Evolutionary conservation across 768 basidiomycete species (phyloP), one percentile per base, ranked within the genome.

Genomic region (Harrya chromipes): DNA sequence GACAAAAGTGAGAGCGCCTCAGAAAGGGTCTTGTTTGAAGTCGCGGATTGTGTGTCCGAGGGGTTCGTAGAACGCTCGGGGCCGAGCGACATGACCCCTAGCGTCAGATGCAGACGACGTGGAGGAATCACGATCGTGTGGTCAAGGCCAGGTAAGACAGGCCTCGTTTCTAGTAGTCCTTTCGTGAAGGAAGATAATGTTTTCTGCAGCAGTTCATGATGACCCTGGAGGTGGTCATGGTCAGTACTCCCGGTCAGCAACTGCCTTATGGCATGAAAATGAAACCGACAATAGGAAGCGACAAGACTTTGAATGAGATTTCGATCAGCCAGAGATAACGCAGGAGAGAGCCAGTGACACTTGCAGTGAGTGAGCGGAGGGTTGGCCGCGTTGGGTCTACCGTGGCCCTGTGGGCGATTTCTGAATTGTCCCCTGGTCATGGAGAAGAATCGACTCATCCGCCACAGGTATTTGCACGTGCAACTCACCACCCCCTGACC

Each of bases 31-130:
- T 46, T 63, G 4, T 38, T 38, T 20, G 58, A n/a, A 6, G 35
- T 6, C 2, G 11, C 38, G 17, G 29, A 21, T 17, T 33, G 52
- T 27, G 41, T 43, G 23, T 43, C 52, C 4, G 13, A 36, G 6
- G 12, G 8, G 12, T 16, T 6, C 6, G 17, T 37, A 1, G 49
- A 40, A 21, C n/a, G 9, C 27, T 39, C 42, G 1, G 70, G 58
- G 16, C 62, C 63, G 29, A 89, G 80, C 0, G 77, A 68, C 83
- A 90, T 85, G 1, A 88, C 85, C 1, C 87, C 87, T 2, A 90
- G 68, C 0, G 87, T 90, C 49, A 90, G 66, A 64, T 90, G 87
- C 37, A 89, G 66, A n/a, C 86, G 65, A 10, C 76, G 72, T 0
- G 75, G 66, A 8, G 72, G 72, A 47, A 88, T 74, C 46, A 85